Conservation (phyloP, 1,284 basidiomycete genomes). For the Cutaneotrichosporon dermatis region DNA sequence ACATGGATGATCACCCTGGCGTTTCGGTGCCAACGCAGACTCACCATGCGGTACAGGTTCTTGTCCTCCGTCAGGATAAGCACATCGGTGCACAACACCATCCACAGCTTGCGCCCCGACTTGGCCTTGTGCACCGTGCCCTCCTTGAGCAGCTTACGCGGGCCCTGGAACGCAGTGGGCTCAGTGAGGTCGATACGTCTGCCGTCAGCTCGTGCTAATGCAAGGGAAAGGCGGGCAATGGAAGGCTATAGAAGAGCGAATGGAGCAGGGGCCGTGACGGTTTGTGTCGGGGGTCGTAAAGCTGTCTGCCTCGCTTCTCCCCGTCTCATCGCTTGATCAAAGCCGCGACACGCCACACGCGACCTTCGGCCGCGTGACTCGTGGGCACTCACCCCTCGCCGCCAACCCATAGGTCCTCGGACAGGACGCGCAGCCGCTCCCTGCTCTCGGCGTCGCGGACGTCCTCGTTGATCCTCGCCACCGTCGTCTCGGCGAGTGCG, state of each 20-base stretch:
- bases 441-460: conserved; percentile 78
- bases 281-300: too few species aligned
- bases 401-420: conserved; percentile 77
- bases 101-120: conserved; percentile 70
- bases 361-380: too few species aligned
- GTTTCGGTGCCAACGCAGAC: conserved; percentile 28
- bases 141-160: conserved; percentile 71
- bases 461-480: conserved; percentile 79
- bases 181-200: conserved; percentile 85
- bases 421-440: conserved; percentile 67
- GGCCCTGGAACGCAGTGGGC: conserved; percentile 73
- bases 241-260: too few species aligned
- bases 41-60: conserved; percentile 73
- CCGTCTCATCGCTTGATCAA: too few species aligned
- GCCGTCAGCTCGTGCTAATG: conserved; percentile 1
- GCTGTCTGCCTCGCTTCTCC: too few species aligned
- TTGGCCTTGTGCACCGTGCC: conserved; percentile 74
- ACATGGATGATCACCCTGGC: too few species aligned
- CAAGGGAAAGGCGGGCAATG: too few species aligned
- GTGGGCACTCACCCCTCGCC: conserved; percentile 59
- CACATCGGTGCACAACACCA: conserved; percentile 76
- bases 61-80: conserved; percentile 72
- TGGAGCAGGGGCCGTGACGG: too few species aligned
- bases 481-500: conserved; percentile 63
- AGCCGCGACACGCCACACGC: too few species aligned